Base-by-base conservation (phyloP, 163 green algal species). In the Scenedesmus sp. region DNA sequence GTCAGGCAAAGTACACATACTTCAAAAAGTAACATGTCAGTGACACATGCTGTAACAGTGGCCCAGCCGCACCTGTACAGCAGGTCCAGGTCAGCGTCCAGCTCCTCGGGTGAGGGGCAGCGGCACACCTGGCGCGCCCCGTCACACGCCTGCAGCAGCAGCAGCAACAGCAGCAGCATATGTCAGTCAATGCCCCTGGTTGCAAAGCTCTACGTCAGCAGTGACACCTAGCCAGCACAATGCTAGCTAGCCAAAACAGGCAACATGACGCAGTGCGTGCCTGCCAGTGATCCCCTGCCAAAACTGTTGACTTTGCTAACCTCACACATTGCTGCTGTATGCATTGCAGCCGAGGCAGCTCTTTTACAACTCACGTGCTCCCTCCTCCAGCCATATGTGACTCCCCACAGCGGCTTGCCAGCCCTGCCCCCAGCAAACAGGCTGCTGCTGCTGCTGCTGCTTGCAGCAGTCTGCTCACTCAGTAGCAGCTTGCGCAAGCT, bases 381-480 rank as follows among this genome's bases (percentile, higher is more conserved):
- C 26, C 88, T 57, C 16, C 88, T 76, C 88, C 88, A 91, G 77
- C 88, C 88, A 76, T 91, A 91, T 0, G 88, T 91, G 57, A 91
- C 23, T 16, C 88, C 88, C 76, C 77, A 91, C 57, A 91, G 73
- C 15, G 88, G 88, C 88, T 87, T 91, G 26, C 76, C 76, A n/a
- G 16, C 88, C n/a, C 76, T 86, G 34, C 81, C 81, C 20, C 52
- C 81, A 64, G 6, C 54, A 8, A 86, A 62, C 81, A 64, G 70
- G 70, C 70, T 79, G 70, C 46, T 67, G 9, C 67, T 34, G 2
- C 67, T 59, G 23, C 59, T 70, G 86, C 86, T 84, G 54, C 7
- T 73, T 13, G 26, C 26, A 23, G 60, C 52, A 46, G 34, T 46
- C 54, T 23, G 54, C 67, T 34, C 70, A 79, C 12, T 23, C 70